A percentile compares a stretch with the other conserved stretches of the same genome.
Evolutionary conservation across 768 basidiomycete species (phyloP).

Genomic region (Lentinula sp.): DNA sequence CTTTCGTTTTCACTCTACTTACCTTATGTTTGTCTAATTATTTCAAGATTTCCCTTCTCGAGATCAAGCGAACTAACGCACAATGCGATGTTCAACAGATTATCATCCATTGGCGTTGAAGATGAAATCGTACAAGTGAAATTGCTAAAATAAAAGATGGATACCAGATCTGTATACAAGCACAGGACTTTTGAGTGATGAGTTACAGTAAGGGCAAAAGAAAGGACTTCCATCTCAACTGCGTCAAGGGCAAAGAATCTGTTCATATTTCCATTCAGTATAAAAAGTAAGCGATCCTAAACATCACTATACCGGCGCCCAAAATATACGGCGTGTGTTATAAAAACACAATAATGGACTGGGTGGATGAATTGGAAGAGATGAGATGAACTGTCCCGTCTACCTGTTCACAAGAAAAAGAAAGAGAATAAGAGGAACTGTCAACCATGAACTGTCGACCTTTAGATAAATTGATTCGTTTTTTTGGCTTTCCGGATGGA

Average conservation of each 20-base stretch:
- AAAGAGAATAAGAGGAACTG: conserved; percentile 1
- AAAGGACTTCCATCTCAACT: background rate
- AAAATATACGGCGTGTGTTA: background rate
- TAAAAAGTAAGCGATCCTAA: background rate
- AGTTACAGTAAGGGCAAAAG: background rate
- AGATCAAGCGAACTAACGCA: too few relatives aligned
- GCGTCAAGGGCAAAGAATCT: background rate
- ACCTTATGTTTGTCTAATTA: background rate
- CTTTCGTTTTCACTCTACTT: background rate
- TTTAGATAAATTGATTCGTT: background rate
- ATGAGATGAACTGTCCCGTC: background rate
- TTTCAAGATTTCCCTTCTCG: background rate
- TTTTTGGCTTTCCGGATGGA: background rate
- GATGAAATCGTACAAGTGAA: too few relatives aligned
- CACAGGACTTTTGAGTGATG: too few relatives aligned
- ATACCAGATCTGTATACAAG: too few relatives aligned
- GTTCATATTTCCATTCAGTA: conserved; percentile 5
- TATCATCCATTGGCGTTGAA: too few relatives aligned
- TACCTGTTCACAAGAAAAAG: conserved; percentile 4
- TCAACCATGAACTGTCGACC: background rate
- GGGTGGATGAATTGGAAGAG: conserved; percentile 1
- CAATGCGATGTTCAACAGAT: too few relatives aligned
- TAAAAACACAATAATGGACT: background rate
- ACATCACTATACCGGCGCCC: conserved; percentile 5
- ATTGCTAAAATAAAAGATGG: too few relatives aligned